Base-by-base conservation (phyloP, 257 asterid genomes). In the Thymus mandschuricus region DNA sequence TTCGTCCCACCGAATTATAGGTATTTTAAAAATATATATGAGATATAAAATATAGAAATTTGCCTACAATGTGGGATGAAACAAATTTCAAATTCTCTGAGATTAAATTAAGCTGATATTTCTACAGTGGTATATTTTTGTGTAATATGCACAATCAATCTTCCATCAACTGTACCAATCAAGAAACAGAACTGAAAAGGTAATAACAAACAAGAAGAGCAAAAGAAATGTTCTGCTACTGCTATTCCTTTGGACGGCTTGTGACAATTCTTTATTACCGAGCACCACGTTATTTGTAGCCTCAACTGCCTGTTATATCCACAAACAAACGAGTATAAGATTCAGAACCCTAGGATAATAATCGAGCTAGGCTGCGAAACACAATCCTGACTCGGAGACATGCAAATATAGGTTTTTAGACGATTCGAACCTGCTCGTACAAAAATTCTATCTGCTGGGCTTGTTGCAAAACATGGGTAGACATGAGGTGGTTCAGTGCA, bases 401-500 rank as follows among this genome's bases (percentile, higher is more conserved):
- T 27, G 12, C 8, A 54, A 56, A 30, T 31, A 10, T 56, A 56
- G 61, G 1, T 29, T 56, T 29, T 10, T 9, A 1, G 10, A 21
- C n/a, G 6, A 58, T 45, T 59, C 1, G 21, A 57, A 89, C 96
- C 97, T 94, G 95, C 44, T 86, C 95, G 58, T 86, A 94, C 82
- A 94, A 76, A 70, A 66, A 74, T 81, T 94, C 99, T 29, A 94
- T 94, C 86, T 94, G 97, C 61, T 89, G 97, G 54, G 97, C 83
- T 77, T 94, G 99, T 61, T 94, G 97, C 80, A 91, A 51, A 70
- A 94, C 97, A 78, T 91, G 97, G 15, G 97, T 94, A 35, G 99
- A 94, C 97, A 91, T 91, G 76, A 91, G 96, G 75, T 91, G 97
- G 84, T 91, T 94, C 71, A 94, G 75, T 0, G 97, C 99, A 74